Percentiles rank a stretch among this genome's conserved stretches.
Evolutionary conservation across 805 yeast species (phyloP).

Genomic region (Maudiozyma bulderi): DNA sequence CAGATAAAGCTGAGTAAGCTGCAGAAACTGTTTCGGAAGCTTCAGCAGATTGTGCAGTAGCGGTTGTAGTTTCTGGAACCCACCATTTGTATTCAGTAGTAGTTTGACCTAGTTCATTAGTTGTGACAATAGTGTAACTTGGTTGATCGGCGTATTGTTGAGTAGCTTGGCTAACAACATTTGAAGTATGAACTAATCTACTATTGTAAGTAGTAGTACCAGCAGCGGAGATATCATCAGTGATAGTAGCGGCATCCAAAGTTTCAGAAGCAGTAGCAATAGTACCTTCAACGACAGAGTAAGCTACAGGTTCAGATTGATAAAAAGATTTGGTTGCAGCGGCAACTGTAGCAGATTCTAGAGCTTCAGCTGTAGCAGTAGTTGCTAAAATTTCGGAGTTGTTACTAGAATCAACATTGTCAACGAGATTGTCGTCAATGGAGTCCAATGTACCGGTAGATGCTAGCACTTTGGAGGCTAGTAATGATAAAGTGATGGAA

Average conservation of each 20-base stretch:
- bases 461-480: background rate
- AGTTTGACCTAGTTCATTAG: conserved; percentile 12
- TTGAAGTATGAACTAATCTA: conserved; percentile 1
- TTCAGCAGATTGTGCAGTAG: background rate
- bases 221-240: background rate
- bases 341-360: background rate
- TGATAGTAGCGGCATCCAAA: background rate
- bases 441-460: background rate
- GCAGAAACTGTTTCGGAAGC: background rate
- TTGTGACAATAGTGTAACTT: conserved; percentile 13
- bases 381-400: background rate
- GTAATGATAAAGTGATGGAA: background rate
- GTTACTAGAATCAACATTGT: background rate
- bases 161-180: background rate
- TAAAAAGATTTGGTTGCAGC: background rate
- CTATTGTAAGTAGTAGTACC: background rate
- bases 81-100: conserved; percentile 15
- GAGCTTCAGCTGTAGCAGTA: background rate
- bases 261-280: conserved; percentile 1
- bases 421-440: background rate
- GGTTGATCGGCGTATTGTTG: conserved; percentile 8
- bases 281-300: background rate
- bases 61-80: conserved; percentile 5
- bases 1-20: background rate
- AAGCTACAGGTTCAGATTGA: background rate